phyloP scores from a whole-genome alignment of 2,329 filamentous ascomycete genomes.

The Juglanconis oblonga region DNA sequence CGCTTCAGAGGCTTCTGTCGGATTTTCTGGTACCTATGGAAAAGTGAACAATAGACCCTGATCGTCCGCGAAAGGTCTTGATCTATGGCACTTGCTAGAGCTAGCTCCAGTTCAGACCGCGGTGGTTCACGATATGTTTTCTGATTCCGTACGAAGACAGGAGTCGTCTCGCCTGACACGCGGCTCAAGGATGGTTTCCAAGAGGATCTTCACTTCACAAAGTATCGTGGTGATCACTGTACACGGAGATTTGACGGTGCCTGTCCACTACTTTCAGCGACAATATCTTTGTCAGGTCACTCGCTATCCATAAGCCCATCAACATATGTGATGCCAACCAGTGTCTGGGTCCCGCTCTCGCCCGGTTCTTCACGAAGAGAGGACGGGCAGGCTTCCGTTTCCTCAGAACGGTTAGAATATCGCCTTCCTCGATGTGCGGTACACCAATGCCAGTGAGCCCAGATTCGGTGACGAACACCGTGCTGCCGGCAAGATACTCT shows the following conservation, averaged over 20 bases:
- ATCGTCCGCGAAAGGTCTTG: background rate
- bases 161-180: background rate
- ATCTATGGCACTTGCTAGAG: background rate
- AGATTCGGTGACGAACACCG: background rate
- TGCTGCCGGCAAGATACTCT: background rate
- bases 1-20: constrained; percentile 4
- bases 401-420: background rate
- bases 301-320: constrained; percentile 1
- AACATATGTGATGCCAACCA: constrained; percentile 9
- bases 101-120: too few relatives aligned
- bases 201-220: background rate
- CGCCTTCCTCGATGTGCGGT: background rate
- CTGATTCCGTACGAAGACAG: too few relatives aligned
- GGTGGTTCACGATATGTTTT: too few relatives aligned
- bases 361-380: background rate
- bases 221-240: background rate
- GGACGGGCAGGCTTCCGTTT: background rate
- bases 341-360: background rate
- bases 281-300: background rate
- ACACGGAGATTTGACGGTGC: background rate
- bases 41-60: background rate
- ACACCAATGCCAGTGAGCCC: constrained; percentile 1
- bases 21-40: constrained; percentile 2
- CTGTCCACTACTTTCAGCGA: background rate
- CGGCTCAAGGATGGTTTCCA: background rate